These are phyloP conservation scores for Coemansia sp. DNA, from an alignment of 192 early-diverging fungal genomes.

Conservation along the genomic window DNA sequence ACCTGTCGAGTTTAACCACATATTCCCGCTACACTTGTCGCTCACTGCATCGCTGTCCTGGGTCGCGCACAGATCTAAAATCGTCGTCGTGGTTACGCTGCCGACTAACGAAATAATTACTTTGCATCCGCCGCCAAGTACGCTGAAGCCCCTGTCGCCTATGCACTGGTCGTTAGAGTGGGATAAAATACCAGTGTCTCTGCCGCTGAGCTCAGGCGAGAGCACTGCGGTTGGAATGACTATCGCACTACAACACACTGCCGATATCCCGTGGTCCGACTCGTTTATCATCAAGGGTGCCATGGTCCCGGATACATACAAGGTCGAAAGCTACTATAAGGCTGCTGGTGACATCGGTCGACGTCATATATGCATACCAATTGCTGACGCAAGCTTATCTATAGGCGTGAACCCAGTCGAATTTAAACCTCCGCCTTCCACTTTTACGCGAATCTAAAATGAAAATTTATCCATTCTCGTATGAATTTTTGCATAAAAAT, in stretches of 20 bases:
- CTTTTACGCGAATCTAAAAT: conserved; percentile 26
- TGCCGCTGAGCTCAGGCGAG: conserved; percentile 50
- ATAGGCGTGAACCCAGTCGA: conserved; percentile 36
- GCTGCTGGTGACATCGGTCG: not conserved
- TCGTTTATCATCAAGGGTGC: conserved; percentile 16
- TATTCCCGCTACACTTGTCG: conserved; percentile 34
- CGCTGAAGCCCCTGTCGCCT: conserved; percentile 12
- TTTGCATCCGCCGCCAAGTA: conserved; percentile 7
- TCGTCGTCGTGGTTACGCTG: conserved; percentile 19
- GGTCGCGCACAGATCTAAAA: conserved; percentile 15
- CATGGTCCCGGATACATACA: conserved; percentile 13
- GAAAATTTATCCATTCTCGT: not conserved
- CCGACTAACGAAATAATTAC: conserved; percentile 20
- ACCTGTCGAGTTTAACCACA: conserved; percentile 35
- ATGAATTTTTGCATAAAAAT: not conserved
- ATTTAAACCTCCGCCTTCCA: conserved; percentile 30
- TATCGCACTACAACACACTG: conserved; percentile 11
- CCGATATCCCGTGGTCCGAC: conserved; percentile 39
- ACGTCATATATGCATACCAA: conserved; percentile 14
- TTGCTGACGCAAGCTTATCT: not conserved
- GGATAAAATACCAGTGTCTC: conserved; percentile 16
- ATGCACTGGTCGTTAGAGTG: conserved; percentile 41
- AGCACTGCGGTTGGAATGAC: conserved; percentile 14
- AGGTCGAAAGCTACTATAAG: conserved; percentile 21
- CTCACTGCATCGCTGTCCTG: conserved; percentile 19